A percentile compares a stretch with the other conserved stretches of the same genome.
Conservation (phyloP, 345 rosid species). For the Nasturtium officinale region DNA sequence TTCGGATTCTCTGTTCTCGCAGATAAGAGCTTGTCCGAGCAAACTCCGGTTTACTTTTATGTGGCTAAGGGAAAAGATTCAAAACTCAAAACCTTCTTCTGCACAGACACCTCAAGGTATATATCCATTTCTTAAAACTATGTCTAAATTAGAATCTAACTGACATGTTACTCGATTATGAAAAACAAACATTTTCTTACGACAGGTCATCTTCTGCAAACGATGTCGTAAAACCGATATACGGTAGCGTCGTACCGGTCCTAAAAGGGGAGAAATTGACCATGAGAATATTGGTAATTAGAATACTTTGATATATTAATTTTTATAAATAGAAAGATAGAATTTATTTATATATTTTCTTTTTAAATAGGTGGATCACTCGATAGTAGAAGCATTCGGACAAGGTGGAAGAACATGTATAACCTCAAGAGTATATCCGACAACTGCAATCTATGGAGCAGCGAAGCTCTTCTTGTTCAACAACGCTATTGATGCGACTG, state of each 20-base stretch:
- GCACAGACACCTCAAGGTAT: conserved; percentile 76
- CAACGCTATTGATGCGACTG: conserved; percentile 72
- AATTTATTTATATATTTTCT: neutral
- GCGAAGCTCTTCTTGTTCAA: conserved; percentile 79
- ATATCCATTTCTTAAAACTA: neutral
- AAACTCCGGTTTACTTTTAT: conserved; percentile 87
- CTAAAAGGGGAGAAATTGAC: conserved; percentile 63
- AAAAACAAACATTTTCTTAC: conserved; percentile 1
- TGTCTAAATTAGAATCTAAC: neutral
- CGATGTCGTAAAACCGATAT: conserved; percentile 60
- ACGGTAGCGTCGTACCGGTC: conserved; percentile 72
- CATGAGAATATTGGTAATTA: conserved; percentile 71
- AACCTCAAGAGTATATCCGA: conserved; percentile 84
- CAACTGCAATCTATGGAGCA: conserved; percentile 81
- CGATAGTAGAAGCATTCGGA: conserved; percentile 81
- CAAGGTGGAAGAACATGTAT: conserved; percentile 88
- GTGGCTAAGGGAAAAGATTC: conserved; percentile 61
- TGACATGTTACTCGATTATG: neutral
- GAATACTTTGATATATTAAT: neutral
- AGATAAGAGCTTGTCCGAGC: conserved; percentile 58
- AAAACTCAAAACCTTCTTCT: conserved; percentile 67
- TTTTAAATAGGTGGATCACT: conserved; percentile 77
- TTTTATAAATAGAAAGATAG: neutral
- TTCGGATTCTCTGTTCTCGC: conserved; percentile 88
- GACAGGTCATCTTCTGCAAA: conserved; percentile 74